Conservation (phyloP, 225 moss, liverwort and hornwort species). For the Marchantia paleacea region DNA sequence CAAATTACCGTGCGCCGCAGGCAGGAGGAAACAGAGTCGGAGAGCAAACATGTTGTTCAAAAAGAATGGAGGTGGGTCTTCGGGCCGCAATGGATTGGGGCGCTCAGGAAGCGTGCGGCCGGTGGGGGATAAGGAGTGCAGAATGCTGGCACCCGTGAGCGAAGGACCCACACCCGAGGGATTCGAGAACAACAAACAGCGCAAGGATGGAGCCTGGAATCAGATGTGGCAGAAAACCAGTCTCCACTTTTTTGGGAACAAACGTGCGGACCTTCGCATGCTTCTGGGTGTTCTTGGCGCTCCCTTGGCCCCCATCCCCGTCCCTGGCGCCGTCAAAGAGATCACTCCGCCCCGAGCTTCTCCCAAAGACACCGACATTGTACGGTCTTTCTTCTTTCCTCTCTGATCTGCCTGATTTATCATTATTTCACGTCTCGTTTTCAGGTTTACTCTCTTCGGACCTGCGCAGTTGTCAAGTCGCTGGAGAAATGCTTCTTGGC, state of each 20-base stretch:
- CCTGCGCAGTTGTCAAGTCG: neutral
- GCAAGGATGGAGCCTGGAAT: constrained; percentile 36
- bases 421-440: neutral
- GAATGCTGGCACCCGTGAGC: constrained; percentile 47
- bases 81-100: constrained; percentile 13
- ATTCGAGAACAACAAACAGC: constrained; percentile 23
- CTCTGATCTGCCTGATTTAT: neutral
- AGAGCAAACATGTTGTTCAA: constrained; percentile 44
- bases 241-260: constrained; percentile 45
- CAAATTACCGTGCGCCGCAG: neutral
- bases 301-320: constrained; percentile 42
- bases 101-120: constrained; percentile 44
- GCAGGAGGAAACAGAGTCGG: neutral
- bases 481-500: neutral
- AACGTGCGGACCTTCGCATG: constrained; percentile 51
- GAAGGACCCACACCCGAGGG: constrained; percentile 49
- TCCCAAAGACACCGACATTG: constrained; percentile 43
- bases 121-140: constrained; percentile 42
- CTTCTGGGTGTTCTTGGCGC: constrained; percentile 51
- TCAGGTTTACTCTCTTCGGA: neutral
- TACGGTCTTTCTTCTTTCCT: constrained; percentile 16
- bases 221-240: constrained; percentile 47
- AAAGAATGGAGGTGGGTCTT: constrained; percentile 28
- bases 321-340: constrained; percentile 25
- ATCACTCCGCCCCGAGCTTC: constrained; percentile 25